Base-by-base conservation (phyloP, 805 yeast genomes). In the Starmera amethionina region DNA sequence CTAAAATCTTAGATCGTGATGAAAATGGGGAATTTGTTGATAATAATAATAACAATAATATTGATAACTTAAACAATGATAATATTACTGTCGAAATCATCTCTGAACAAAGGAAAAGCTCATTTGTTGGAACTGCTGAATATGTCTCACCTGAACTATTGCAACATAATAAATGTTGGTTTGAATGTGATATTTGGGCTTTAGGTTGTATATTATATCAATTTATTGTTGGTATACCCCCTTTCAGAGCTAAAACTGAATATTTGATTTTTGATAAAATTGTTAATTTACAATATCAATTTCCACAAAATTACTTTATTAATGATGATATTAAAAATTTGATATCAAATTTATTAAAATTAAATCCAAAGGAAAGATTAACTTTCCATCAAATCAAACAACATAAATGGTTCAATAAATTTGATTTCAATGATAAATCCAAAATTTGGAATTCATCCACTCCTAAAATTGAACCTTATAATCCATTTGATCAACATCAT, bases 141-240 rank as follows among this genome's bases (percentile, higher is more conserved):
- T 89, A 89, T 55, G 96, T 93, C 3, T 81, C 89, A 0, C 94
- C 95, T 0, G 95, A 84, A 51, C 62, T 84, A 32, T 63, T 84
- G 43, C 85, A 80, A 46, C 83, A 73, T 51, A 83, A 82, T 14
- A 34, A 34, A 19, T 34, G 36, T 25, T 27, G 36, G 15, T 34
- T 19, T 14, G 36, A 34, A 34, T 84, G 96, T 38, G 99, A 93
- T 62, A 81, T 93, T n/a, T 93, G 99, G 99, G 90, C 97, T 10
- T 85, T 95, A 60, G 99, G 98, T 1, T 88, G 97, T 58, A 90
- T 93, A 8, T 60, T 93, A 1, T 93, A 84, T 59, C 97, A 93
- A 58, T 86, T 93, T 95, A 77, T 89, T 19, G 95, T 95, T 45
- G 96, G 97, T 0, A 75, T 72, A 46, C 93, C 97, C 1, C 94